phyloP scores from a whole-genome alignment of 2,329 filamentous ascomycete species.

The Orbilia blumenaviensis region DNA sequence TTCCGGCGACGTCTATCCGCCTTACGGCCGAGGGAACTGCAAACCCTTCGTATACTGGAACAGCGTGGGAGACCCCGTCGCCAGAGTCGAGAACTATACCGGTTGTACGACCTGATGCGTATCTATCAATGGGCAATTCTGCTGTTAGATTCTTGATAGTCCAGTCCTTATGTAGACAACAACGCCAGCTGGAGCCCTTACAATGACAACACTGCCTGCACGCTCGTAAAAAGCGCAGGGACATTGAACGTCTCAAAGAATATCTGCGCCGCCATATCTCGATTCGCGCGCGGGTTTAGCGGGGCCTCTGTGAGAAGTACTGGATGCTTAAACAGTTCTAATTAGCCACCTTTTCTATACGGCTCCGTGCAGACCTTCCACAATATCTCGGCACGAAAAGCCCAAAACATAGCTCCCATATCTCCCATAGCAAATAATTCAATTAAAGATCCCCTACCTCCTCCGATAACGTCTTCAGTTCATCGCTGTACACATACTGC shows the following conservation, averaged over 20 bases:
- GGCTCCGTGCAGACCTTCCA: conserved; percentile 32
- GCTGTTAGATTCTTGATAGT: not conserved
- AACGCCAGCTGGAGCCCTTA: conserved; percentile 61
- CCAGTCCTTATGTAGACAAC: not conserved
- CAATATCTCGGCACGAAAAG: not conserved
- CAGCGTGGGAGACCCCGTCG: conserved; percentile 95
- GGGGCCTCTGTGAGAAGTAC: conserved; percentile 96
- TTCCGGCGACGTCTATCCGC: conserved; percentile 92
- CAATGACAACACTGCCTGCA: conserved; percentile 93
- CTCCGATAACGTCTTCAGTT: conserved; percentile 94
- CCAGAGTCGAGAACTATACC: conserved; percentile 95
- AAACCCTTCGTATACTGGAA: conserved; percentile 97
- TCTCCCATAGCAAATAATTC: not conserved
- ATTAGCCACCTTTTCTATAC: conserved; percentile 40
- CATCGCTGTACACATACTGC: conserved; percentile 96
- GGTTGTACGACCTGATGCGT: conserved; percentile 93
- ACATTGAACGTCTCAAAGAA: conserved; percentile 99
- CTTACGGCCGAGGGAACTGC: conserved; percentile 95
- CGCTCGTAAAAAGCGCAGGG: conserved; percentile 92
- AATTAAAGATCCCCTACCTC: conserved; percentile 70
- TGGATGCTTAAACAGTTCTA: conserved; percentile 73
- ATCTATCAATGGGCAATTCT: conserved; percentile 46
- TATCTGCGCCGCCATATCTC: conserved; percentile 95
- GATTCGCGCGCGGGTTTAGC: conserved; percentile 92
- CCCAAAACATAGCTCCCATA: not conserved